Base-by-base conservation (phyloP, 768 basidiomycete species). In the Rhodotorula diobovata region DNA sequence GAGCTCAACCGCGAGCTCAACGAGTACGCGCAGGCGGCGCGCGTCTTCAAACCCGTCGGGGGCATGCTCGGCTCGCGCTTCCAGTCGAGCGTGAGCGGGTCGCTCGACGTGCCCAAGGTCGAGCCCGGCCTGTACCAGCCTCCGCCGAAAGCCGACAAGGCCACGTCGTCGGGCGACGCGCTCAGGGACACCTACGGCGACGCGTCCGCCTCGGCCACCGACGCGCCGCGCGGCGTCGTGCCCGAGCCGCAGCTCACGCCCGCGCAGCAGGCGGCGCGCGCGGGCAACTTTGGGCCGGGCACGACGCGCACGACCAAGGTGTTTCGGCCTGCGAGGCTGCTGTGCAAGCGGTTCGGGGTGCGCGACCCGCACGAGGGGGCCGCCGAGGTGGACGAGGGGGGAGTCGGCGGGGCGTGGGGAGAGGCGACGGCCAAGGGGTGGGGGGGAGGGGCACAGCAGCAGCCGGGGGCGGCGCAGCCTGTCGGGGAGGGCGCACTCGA, bases 11-110 rank as follows among this genome's bases (percentile, higher is more conserved):
- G 87, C 73, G 96, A 99, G 79, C 81, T 95, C 41, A 83, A 83
- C 53, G 92, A 95, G 76, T 97, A 92, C 73, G 86, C 90, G 4
- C 91, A 93, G 78, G 85, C 92, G 0, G 95, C 95, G 0, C 81
- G 85, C 35, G 86, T 98, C 39, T 98, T 97, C 83, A 92, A 92
- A 76, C 96, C 96, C 0, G 86, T 94, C 74, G 86, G 87, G 0
- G 91, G 89, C 6, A 91, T 91, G 25, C 97, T 98, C 91, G 92
- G 93, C 0, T 89, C 87, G 32, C 85, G 95, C n/a, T 98, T 98
- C 80, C 92, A 90, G 11, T 89, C 86, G 67, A 90, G 91, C 0
- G 85, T 85, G 1, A 84, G 88, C 23, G 81, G 74, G 11, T 60
- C 78, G 14, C 78, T 66, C 37, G 62, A 69, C 37, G 50, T 61